Evolutionary conservation across 176 grass and related monocot species (phyloP).

Genomic region (Oryza meyeriana): DNA sequence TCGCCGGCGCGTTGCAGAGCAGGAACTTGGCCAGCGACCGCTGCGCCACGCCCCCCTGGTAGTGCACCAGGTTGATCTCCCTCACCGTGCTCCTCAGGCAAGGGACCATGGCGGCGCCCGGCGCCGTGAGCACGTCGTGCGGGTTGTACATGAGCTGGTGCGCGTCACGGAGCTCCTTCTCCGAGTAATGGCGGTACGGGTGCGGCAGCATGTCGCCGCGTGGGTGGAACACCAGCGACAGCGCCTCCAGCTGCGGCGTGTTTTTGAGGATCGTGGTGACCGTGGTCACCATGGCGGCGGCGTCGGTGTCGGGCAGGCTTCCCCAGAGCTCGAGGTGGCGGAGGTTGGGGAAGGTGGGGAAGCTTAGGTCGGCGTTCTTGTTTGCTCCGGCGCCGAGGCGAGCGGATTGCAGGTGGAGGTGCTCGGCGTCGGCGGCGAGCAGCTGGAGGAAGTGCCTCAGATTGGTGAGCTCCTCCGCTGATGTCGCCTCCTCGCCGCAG

Average conservation of each 20-base stretch:
- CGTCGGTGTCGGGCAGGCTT: background rate
- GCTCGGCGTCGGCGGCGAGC: background rate
- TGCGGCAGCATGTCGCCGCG: background rate
- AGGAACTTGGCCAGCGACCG: conserved; percentile 20
- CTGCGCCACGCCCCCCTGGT: background rate
- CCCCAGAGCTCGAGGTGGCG: conserved; percentile 13
- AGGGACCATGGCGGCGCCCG: background rate
- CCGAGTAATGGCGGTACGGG: background rate
- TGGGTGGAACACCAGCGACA: background rate
- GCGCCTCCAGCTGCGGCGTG: background rate
- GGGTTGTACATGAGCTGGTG: conserved; percentile 14
- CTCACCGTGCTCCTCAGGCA: conserved; percentile 3
- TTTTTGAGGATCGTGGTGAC: background rate
- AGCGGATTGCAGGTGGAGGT: background rate
- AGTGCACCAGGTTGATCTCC: conserved; percentile 27
- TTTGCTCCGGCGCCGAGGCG: background rate
- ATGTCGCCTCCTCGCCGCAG: background rate
- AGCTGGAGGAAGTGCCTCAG: background rate
- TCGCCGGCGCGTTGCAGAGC: background rate
- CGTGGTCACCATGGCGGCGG: background rate
- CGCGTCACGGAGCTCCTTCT: background rate
- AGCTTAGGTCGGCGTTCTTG: background rate
- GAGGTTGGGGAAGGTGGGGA: background rate
- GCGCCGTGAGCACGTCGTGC: background rate
- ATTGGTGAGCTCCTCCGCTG: background rate